phyloP scores from a whole-genome alignment of 2,329 filamentous ascomycete species.

The Huntiella savannae region DNA sequence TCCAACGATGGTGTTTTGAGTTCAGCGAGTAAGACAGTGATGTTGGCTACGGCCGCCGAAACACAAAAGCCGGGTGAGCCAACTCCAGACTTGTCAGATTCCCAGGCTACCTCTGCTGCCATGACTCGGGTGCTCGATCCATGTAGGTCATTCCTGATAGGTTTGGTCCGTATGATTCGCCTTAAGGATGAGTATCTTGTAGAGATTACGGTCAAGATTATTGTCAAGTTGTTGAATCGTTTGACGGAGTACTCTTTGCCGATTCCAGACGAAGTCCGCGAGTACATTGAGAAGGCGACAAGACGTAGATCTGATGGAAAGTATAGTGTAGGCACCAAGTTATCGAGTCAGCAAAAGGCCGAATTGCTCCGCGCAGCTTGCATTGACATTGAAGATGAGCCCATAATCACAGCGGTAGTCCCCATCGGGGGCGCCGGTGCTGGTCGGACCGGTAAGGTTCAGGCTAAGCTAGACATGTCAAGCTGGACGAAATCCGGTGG shows the following conservation, averaged over 20 bases:
- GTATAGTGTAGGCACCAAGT: conserved; percentile 52
- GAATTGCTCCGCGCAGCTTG: conserved; percentile 50
- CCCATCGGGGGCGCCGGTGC: conserved; percentile 1
- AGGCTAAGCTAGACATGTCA: conserved; percentile 34
- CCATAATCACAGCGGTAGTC: background rate
- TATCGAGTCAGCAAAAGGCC: conserved; percentile 66
- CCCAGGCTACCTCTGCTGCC: conserved; percentile 15
- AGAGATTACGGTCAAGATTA: conserved; percentile 59
- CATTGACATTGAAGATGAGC: conserved; percentile 34
- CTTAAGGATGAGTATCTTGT: conserved; percentile 77
- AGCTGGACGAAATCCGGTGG: conserved; percentile 38
- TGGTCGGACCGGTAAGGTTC: conserved; percentile 26
- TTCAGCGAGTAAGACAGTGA: conserved; percentile 33
- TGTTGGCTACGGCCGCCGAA: conserved; percentile 12
- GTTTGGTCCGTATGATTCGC: conserved; percentile 73
- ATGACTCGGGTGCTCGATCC: conserved; percentile 23
- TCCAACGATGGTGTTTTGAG: conserved; percentile 71
- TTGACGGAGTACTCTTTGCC: conserved; percentile 61
- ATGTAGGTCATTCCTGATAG: conserved; percentile 16
- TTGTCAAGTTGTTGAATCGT: conserved; percentile 66
- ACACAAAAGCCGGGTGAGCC: background rate
- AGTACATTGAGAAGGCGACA: conserved; percentile 47
- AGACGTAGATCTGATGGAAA: conserved; percentile 31
- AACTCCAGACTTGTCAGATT: conserved; percentile 16
- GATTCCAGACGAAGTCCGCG: conserved; percentile 39